Evolutionary conservation across 2,329 filamentous ascomycete species (phyloP), one percentile per base, ranked within the genome.

Genomic region (Xylariaceae sp.): DNA sequence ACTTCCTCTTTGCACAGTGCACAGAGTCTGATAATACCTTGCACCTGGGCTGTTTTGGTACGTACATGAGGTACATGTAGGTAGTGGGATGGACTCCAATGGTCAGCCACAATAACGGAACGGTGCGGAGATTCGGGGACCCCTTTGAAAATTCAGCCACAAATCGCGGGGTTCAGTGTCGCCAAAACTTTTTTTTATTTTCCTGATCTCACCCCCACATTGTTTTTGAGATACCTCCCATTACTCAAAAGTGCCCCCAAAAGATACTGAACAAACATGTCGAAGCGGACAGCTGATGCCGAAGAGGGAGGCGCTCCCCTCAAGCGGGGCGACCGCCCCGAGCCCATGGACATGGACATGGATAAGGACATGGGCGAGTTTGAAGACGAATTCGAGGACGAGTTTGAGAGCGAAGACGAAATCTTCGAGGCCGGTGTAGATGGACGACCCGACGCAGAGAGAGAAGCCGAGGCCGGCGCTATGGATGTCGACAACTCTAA

Each of bases 381-480:
- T 53, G 93, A 95, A 63, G 93, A 96, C 70, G 92, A 97, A 63
- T 96, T 92, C 57, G 88, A 92, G 67, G 88, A 92, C 60, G 88
- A 92, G 63, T 92, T 86, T 57, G 91, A 96, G 74, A 95, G 75
- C 61, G 78, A 82, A 53, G 91, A 96, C 65, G 91, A 97, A 67
- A 88, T 97, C 42, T 71, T 96, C 49, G 92, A 97, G 70, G 92
- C 93, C 4, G 92, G 92, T 50, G 90, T 96, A 11, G 92, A 96
- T 64, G 92, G 92, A 16, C 74, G 90, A 53, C 92, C 92, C 22
- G 92, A 97, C 67, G 88, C 86, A 6, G 92, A 97, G 75, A 76
- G 90, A 34, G 92, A 97, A 63, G 88, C 87, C 6, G 91, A 96
- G 55, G 42, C 64, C 78, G 83, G 83, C 60, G 86, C 84, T 40